Conservation (phyloP, 768 basidiomycete genomes). For the Kwoniella sp. region DNA sequence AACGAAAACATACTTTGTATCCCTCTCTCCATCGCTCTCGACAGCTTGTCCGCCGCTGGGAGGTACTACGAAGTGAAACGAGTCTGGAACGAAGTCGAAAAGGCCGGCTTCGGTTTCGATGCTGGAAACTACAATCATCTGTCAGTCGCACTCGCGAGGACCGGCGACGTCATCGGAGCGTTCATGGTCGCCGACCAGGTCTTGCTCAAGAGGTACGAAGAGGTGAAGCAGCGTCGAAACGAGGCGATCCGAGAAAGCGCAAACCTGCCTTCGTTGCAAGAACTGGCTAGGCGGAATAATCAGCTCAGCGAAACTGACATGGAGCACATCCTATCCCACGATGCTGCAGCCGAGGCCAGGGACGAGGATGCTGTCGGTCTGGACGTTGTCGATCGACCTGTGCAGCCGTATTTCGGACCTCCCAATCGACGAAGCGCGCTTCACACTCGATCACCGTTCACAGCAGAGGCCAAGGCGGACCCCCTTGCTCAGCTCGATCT, state of each 20-base stretch:
- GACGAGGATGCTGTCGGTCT: not conserved
- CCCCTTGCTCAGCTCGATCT: conserved; percentile 11
- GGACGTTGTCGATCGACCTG: conserved; percentile 21
- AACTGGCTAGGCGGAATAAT: not conserved
- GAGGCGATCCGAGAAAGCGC: conserved; percentile 17
- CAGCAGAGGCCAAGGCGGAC: conserved; percentile 3
- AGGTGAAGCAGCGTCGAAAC: conserved; percentile 26
- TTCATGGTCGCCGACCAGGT: conserved; percentile 80
- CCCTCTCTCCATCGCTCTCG: conserved; percentile 80
- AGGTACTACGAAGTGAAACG: conserved; percentile 65
- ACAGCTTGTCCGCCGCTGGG: conserved; percentile 69
- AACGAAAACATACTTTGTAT: conserved; percentile 68
- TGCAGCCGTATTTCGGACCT: conserved; percentile 29
- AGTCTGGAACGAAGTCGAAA: conserved; percentile 69
- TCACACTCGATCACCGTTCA: conserved; percentile 24
- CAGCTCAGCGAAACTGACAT: not conserved
- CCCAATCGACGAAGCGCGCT: conserved; percentile 42
- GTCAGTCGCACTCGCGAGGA: conserved; percentile 71
- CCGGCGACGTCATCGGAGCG: conserved; percentile 78
- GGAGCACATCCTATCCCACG: not conserved
- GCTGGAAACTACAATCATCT: conserved; percentile 91
- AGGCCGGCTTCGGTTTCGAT: conserved; percentile 74
- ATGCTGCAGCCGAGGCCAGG: not conserved
- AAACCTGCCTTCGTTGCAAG: not conserved
- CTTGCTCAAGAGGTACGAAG: conserved; percentile 60